These are phyloP conservation scores for Hericium coralloides DNA, from an alignment of 768 basidiomycete genomes.

Conservation along the genomic window DNA sequence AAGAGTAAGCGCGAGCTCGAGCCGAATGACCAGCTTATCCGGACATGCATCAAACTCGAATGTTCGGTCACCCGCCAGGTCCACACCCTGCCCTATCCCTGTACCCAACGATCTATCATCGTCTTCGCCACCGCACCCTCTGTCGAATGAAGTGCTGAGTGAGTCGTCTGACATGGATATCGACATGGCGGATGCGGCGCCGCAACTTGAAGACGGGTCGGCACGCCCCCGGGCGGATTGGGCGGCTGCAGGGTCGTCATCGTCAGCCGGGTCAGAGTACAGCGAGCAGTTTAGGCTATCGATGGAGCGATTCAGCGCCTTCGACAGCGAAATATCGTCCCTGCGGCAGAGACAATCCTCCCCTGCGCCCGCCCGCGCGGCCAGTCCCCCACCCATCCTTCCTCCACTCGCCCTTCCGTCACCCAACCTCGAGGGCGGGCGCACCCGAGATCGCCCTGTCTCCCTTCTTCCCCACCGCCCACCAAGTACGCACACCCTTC, in stretches of 20 bases:
- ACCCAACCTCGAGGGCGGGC: constrained; percentile 1
- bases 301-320: constrained; percentile 15
- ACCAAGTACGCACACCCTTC: not conserved
- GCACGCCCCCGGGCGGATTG: no score
- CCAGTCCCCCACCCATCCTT: constrained; percentile 6
- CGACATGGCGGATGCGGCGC: not conserved
- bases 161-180: not conserved
- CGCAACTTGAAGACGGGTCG: not conserved
- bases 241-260: not conserved
- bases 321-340: constrained; percentile 15
- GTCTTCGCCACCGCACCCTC: not conserved
- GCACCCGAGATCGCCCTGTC: not conserved
- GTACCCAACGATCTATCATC: not conserved
- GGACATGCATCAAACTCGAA: not conserved
- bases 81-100: not conserved
- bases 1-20: not conserved
- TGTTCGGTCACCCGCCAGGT: not conserved
- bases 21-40: not conserved
- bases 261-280: not conserved
- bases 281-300: constrained; percentile 14
- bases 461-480: not conserved
- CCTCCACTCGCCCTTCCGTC: constrained; percentile 13
- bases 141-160: not conserved
- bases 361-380: constrained; percentile 4
- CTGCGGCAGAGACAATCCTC: constrained; percentile 8